These are phyloP conservation scores for Solanum aculeatissimum DNA, from an alignment of 305 asterid genomes.

Conservation along the genomic window DNA sequence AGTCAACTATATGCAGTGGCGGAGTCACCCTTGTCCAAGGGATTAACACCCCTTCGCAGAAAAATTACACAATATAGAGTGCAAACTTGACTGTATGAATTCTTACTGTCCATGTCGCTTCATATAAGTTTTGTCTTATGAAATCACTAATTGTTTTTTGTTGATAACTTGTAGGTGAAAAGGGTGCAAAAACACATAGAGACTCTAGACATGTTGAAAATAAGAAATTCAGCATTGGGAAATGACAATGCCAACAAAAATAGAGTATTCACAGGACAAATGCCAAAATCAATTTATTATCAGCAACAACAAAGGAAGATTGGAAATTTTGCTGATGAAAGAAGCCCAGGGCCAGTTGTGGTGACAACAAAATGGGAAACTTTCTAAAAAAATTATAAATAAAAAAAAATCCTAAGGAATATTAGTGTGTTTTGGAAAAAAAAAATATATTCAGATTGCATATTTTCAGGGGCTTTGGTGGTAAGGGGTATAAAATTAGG, in stretches of 20 bases:
- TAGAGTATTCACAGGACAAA: slow-evolving; percentile 14
- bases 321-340: slow-evolving; percentile 16
- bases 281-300: slow-evolving; percentile 14
- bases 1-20: background rate
- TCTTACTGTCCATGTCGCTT: background rate
- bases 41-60: background rate
- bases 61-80: too few species aligned
- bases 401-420: background rate
- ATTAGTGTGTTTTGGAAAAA: background rate
- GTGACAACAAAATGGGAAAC: slow-evolving; percentile 74
- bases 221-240: slow-evolving; percentile 34
- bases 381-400: slow-evolving; percentile 16
- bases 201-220: slow-evolving; percentile 63
- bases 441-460: background rate
- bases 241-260: slow-evolving; percentile 11
- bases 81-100: background rate
- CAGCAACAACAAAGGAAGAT: slow-evolving; percentile 23
- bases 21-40: background rate
- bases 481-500: background rate
- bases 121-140: background rate
- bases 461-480: background rate
- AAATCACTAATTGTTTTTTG: background rate
- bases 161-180: slow-evolving; percentile 47
- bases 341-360: slow-evolving; percentile 28
- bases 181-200: slow-evolving; percentile 83